Conservation (phyloP, 1,284 basidiomycete genomes). For the Pseudozyma sp. region DNA sequence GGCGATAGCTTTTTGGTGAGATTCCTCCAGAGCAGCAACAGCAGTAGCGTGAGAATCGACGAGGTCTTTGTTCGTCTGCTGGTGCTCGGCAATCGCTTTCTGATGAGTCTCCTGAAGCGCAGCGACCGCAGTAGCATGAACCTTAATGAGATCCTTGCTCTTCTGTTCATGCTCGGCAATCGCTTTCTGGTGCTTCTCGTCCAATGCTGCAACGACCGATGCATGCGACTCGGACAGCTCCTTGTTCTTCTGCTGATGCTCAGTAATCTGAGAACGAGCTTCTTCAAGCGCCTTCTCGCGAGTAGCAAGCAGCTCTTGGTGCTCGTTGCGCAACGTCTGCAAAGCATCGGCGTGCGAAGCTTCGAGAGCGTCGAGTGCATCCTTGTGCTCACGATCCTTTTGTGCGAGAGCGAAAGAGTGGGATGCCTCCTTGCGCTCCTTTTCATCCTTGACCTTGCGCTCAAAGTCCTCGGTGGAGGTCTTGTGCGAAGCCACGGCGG, state of each 20-base stretch:
- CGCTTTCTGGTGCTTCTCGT: conserved; percentile 8
- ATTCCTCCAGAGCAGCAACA: conserved; percentile 17
- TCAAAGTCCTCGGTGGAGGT: conserved; percentile 39
- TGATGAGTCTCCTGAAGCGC: neutral
- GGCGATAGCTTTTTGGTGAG: conserved; percentile 18
- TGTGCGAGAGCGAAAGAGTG: conserved; percentile 42
- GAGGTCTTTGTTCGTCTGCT: conserved; percentile 13
- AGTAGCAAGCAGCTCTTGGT: conserved; percentile 27
- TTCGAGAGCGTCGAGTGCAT: conserved; percentile 30
- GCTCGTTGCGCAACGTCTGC: conserved; percentile 33
- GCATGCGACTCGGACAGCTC: conserved; percentile 15
- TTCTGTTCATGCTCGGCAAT: conserved; percentile 16
- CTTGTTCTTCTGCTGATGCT: conserved; percentile 17
- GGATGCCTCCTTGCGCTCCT: conserved; percentile 39
- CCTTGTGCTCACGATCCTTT: conserved; percentile 48
- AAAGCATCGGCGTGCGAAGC: conserved; percentile 27
- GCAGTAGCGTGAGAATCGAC: conserved; percentile 17
- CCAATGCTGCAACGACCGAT: conserved; percentile 15
- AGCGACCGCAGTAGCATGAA: conserved; percentile 8
- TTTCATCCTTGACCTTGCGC: conserved; percentile 41
- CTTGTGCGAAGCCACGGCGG: conserved; percentile 48
- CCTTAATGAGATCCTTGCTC: conserved; percentile 5
- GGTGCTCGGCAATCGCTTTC: conserved; percentile 7
- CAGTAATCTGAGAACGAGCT: conserved; percentile 27
- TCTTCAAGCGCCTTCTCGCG: conserved; percentile 33